These are phyloP conservation scores for Pseudogymnoascus verrucosus DNA, from an alignment of 2,329 filamentous ascomycete species.

Conservation along the genomic window DNA sequence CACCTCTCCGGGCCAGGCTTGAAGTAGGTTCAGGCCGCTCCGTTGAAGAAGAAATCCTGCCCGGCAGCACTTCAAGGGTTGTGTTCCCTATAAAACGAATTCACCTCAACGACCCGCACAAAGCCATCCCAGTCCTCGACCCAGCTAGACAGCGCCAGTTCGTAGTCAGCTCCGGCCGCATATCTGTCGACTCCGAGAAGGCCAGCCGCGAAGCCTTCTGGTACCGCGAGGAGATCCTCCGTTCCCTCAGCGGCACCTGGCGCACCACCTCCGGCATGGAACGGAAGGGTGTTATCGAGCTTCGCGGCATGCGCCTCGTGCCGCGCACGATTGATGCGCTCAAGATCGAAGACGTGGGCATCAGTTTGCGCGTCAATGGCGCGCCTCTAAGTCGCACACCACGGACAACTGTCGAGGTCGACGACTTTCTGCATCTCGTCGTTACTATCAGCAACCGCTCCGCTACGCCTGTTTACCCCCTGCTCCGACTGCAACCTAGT, in stretches of 20 bases:
- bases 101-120: slow-evolving; percentile 68
- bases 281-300: slow-evolving; percentile 61
- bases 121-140: slow-evolving; percentile 71
- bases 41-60: slow-evolving; percentile 47
- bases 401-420: slow-evolving; percentile 32
- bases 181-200: slow-evolving; percentile 72
- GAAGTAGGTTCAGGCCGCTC: slow-evolving; percentile 27
- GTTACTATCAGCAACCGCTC: slow-evolving; percentile 72
- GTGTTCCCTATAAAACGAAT: slow-evolving; percentile 69
- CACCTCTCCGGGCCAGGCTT: slow-evolving; percentile 61
- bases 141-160: slow-evolving; percentile 83
- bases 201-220: slow-evolving; percentile 78
- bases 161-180: slow-evolving; percentile 72
- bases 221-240: slow-evolving; percentile 77
- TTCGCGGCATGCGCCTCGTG: slow-evolving; percentile 66
- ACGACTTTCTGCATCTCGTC: slow-evolving; percentile 61
- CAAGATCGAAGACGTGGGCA: slow-evolving; percentile 69
- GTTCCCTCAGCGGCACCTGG: slow-evolving; percentile 65
- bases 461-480: slow-evolving; percentile 55
- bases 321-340: slow-evolving; percentile 76
- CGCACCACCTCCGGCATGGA: slow-evolving; percentile 42
- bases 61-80: slow-evolving; percentile 64
- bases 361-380: slow-evolving; percentile 48
- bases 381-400: slow-evolving; percentile 15
- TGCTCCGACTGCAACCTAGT: slow-evolving; percentile 69